Evolutionary conservation across 1,284 basidiomycete species (phyloP), one percentile per base, ranked within the genome.

Genomic region (Ganoderma leucocontextum): DNA sequence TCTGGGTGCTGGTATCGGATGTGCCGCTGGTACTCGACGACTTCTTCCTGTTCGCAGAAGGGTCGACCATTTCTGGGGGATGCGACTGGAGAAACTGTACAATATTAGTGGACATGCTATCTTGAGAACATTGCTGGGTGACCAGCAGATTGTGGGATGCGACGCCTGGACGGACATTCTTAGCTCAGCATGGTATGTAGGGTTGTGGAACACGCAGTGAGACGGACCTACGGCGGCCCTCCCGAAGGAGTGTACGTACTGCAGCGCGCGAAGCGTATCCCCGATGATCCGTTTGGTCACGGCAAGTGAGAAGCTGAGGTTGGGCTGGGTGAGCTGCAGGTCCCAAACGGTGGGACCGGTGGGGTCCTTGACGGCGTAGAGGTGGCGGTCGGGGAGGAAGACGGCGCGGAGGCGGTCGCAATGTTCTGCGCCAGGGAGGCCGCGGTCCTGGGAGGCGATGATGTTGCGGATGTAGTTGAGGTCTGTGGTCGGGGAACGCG

Each of bases 241-340:
- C n/a, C 58, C 58, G 7, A 39, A 39, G 38, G 58, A 39, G 58
- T 75, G 73, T 6, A 75, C 13, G 41, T 64, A 72, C 39, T 69
- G 60, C 3, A 75, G 63, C 7, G 70, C 72, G 4, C 65, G 49
- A 2, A 73, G 62, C 0, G 68, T 63, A 35, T 75, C 62, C 36
- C 42, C 55, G 9, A 69, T 44, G 29, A 69, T 55, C 10, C 57
- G 19, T 55, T 68, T 70, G 33, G 62, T 53, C 2, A 70, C 64
- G 2, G 33, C 22, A 0, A 68, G 65, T 2, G 64, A 22, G 38
- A 71, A 64, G 6, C 39, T 33, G 0, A 15, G 6, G 12, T 33
- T 57, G 1, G 47, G 53, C 22, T 62, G 58, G 4, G 41, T 44
- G 12, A 59, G 7, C 22, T 64, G 67, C 3, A 67, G 62, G 35